Evolutionary conservation across 768 basidiomycete species (phyloP).

Genomic region (Chalciporus piperatus): DNA sequence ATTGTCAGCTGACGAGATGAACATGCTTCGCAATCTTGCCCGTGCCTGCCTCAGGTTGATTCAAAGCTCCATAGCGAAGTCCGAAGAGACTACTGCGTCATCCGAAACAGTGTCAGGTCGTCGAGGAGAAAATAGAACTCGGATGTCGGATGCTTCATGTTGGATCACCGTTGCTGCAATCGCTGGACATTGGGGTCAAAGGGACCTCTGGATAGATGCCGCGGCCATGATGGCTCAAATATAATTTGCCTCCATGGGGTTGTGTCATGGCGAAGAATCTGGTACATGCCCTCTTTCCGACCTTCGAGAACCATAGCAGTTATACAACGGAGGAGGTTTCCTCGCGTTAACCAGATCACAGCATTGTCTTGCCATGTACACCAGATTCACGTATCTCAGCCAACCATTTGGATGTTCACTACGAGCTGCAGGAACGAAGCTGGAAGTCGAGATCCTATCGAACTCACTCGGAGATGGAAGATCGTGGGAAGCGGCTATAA

Average conservation of each 20-base stretch:
- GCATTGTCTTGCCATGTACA: no score
- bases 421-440: background rate
- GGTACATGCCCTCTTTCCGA: no score
- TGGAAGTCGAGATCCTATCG: background rate
- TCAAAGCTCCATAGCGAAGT: constrained; percentile 26
- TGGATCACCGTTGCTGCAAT: constrained; percentile 74
- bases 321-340: no score
- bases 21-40: constrained; percentile 69
- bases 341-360: no score
- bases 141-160: constrained; percentile 49
- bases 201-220: constrained; percentile 78
- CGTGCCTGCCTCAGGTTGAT: constrained; percentile 63
- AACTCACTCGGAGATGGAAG: background rate
- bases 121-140: constrained; percentile 19
- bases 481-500: constrained; percentile 23
- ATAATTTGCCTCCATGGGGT: constrained; percentile 7
- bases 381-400: background rate
- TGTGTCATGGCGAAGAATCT: background rate
- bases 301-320: no score
- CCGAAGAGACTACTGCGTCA: constrained; percentile 13
- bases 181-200: constrained; percentile 71
- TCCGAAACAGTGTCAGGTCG: constrained; percentile 5
- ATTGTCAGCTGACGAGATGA: constrained; percentile 74
- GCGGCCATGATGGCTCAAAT: constrained; percentile 43
- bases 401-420: background rate